Conservation (phyloP, 495 filamentous ascomycete species). For the Bathelium albidoporum region DNA sequence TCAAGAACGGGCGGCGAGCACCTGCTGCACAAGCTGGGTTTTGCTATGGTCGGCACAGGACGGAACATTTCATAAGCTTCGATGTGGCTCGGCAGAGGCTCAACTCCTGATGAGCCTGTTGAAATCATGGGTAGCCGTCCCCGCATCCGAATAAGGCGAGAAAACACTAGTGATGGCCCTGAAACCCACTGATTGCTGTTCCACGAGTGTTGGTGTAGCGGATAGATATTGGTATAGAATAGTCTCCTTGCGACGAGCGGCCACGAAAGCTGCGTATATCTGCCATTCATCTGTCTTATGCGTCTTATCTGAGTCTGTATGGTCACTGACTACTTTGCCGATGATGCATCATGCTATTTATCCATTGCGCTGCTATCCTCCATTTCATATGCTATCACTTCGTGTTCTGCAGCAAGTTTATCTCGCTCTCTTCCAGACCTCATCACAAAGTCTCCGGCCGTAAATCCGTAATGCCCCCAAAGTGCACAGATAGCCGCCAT, state of each 20-base stretch:
- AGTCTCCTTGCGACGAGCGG: not conserved
- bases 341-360: not conserved
- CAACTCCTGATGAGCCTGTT: not conserved
- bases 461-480: not conserved
- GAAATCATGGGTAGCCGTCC: not conserved
- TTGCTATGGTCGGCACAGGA: not conserved
- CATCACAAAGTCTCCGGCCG: not conserved
- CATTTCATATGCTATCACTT: not conserved
- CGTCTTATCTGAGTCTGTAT: not conserved
- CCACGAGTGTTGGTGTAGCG: not conserved
- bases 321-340: not conserved
- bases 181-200: too few species aligned
- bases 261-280: not conserved
- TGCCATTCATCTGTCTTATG: not conserved
- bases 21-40: not conserved
- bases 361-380: not conserved
- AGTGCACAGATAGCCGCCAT: too few species aligned
- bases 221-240: not conserved
- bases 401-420: not conserved
- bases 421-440: not conserved
- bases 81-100: not conserved
- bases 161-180: not conserved
- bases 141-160: not conserved
- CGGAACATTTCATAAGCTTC: too few species aligned
- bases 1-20: too few species aligned